Base-by-base conservation (phyloP, 768 basidiomycete genomes). In the Xerocomellus amylosporus region DNA sequence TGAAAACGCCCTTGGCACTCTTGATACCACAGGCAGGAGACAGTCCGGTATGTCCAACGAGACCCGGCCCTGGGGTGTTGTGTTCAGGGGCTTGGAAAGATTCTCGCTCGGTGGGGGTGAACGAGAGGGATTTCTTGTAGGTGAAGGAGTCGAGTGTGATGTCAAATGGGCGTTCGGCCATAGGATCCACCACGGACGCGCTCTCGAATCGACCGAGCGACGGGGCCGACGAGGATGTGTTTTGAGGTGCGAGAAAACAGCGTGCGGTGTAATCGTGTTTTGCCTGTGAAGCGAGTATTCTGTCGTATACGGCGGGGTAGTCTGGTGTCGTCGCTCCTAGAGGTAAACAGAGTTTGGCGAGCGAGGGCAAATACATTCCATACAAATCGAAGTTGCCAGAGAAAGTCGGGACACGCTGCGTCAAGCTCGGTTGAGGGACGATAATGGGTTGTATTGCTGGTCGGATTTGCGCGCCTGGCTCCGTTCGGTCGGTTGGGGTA, bases 381-480 rank as follows among this genome's bases (percentile, higher is more conserved):
- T 76, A 76, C 33, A 76, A 41, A 61, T 76, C 75, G 40, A 76
- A 75, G 39, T 68, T 75, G 6, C 75, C 75, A 8, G 65, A 62
- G 22, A 71, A 59, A 10, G 46, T 41, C 3, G 62, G 63, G 12
- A 46, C 19, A n/a, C 34, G 54, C 4, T 52, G 41, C 31, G 56
- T 14, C n/a, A 46, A n/a, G 34, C 12, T 26, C 13, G 50, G 56
- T 38, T 62, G 60, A 2, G 46, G 31, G 10, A 54, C 31, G 14
- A 57, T 19, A 2, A 53, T 8, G 28, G 60, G 56, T 5, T 64
- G 52, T 36, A 49, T 20, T 19, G 31, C 46, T 8, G 53, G 47
- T 37, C 48, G 48, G 30, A 0, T 44, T 31, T 51, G 36, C 10
- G 45, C 51, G 36, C 22, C 20, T 24, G 37, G 15, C n/a, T 56